Base-by-base conservation (phyloP, 2,329 filamentous ascomycete genomes). In the Aspergillus sp. region DNA sequence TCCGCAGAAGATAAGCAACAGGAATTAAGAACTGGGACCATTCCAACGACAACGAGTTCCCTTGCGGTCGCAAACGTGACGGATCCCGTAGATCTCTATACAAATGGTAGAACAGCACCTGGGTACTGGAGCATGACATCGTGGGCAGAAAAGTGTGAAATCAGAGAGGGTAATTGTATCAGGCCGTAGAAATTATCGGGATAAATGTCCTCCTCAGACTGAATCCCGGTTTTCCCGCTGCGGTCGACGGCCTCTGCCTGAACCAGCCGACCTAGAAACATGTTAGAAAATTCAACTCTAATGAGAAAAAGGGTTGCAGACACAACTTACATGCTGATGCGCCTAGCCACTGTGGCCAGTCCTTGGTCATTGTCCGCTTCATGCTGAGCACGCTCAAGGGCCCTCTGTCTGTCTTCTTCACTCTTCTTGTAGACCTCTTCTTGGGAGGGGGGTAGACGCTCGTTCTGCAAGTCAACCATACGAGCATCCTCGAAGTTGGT, bases 401-500 rank as follows among this genome's bases (percentile, higher is more conserved):
- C 93, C 61, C 86, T 82, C 53, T 85, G 81, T 62, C 87, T 79
- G 58, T 90, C 89, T 60, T 88, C 85, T 61, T 90, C 86, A 49
- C 84, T 88, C 65, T 86, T 88, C 68, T 84, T 84, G 51, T 83
- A 79, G 13, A 97, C 90, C 69, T 98, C 93, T 39, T 97, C 91
- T 49, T 93, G 87, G 51, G 82, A 93, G 0, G 93, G 93, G 39
- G 93, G 93, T 52, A 98, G 76, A 50, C 89, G 81, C 72, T 98
- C 93, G 67, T 98, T 98, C 72, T 97, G 90, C 50, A 97, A 62
- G 72, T 98, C 93, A 39, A 98, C 90, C 76, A 96, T 97, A 51
- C 90, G 80, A 11, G 93, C 93, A 67, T 98, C 93, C 66, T 98
- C 93, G 56, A 98, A 98, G 57, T 82, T 94, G 69, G 82, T 91